phyloP scores from a whole-genome alignment of 768 basidiomycete species.

The Zangia roseola region DNA sequence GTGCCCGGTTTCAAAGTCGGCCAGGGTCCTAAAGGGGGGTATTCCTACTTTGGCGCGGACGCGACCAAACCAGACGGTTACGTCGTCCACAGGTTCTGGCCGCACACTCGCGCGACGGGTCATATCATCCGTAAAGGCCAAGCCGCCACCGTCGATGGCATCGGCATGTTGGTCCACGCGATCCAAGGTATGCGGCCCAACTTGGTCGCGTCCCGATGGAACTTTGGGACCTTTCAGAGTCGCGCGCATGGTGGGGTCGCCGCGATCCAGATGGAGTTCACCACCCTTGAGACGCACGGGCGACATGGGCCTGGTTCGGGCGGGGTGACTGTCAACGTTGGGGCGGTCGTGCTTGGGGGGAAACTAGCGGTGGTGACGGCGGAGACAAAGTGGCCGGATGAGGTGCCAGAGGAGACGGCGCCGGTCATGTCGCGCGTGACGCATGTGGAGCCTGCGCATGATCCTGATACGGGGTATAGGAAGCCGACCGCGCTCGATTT shows the following conservation, averaged over 20 bases:
- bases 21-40: constrained; percentile 82
- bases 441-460: constrained; percentile 59
- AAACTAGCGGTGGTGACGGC: constrained; percentile 77
- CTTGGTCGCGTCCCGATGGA: constrained; percentile 90
- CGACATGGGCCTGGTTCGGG: constrained; percentile 79
- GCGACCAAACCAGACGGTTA: constrained; percentile 72
- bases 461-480: constrained; percentile 80
- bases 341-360: constrained; percentile 76
- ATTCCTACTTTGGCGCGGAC: constrained; percentile 82
- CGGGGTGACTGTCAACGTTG: constrained; percentile 81
- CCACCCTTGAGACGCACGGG: constrained; percentile 77
- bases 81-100: constrained; percentile 92
- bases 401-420: constrained; percentile 46
- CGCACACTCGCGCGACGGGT: constrained; percentile 60
- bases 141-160: constrained; percentile 54
- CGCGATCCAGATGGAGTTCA: constrained; percentile 95
- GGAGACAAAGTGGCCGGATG: constrained; percentile 74
- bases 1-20: constrained; percentile 91
- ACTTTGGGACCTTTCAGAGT: constrained; percentile 92
- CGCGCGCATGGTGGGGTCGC: constrained; percentile 69
- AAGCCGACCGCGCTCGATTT: constrained; percentile 68
- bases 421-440: constrained; percentile 60
- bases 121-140: constrained; percentile 65
- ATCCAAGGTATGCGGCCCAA: constrained; percentile 99
- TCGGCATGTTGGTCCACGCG: constrained; percentile 90